These are phyloP conservation scores for Cystobasidiopsis lactophilus DNA, from an alignment of 768 basidiomycete species.

Conservation along the genomic window DNA sequence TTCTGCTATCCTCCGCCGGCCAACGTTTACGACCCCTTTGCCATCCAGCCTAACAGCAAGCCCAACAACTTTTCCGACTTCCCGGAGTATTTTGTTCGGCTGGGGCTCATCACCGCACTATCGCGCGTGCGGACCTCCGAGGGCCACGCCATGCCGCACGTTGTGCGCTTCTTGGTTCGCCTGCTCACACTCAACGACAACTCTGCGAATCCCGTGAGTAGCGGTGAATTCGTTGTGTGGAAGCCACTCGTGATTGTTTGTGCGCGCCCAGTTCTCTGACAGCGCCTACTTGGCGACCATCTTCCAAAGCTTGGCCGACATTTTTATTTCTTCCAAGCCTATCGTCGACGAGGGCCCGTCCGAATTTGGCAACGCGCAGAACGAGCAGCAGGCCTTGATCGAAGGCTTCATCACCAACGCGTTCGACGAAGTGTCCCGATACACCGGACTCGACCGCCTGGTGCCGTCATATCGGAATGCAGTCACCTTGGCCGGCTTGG, in stretches of 20 bases:
- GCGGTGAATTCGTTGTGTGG: conserved; percentile 1
- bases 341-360: conserved; percentile 64
- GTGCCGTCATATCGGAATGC: conserved; percentile 88
- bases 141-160: conserved; percentile 63
- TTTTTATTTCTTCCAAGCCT: conserved; percentile 36
- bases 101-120: conserved; percentile 67
- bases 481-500: conserved; percentile 69
- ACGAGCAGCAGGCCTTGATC: conserved; percentile 27
- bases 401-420: conserved; percentile 46
- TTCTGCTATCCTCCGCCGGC: conserved; percentile 36
- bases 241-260: no score
- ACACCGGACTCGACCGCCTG: conserved; percentile 80
- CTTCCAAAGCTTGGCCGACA: conserved; percentile 58
- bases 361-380: not conserved
- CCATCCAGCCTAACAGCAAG: conserved; percentile 72
- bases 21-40: conserved; percentile 66
- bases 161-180: conserved; percentile 71
- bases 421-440: conserved; percentile 62
- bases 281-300: conserved; percentile 71
- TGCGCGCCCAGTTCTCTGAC: conserved; percentile 54
- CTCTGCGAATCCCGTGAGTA: conserved; percentile 57
- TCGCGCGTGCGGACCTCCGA: conserved; percentile 68
- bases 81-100: conserved; percentile 80
- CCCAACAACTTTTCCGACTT: conserved; percentile 86
- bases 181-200: conserved; percentile 91